Evolutionary conservation across 179 eudicot genomes (phyloP).

Genomic region (Sideroxylon spinosum): DNA sequence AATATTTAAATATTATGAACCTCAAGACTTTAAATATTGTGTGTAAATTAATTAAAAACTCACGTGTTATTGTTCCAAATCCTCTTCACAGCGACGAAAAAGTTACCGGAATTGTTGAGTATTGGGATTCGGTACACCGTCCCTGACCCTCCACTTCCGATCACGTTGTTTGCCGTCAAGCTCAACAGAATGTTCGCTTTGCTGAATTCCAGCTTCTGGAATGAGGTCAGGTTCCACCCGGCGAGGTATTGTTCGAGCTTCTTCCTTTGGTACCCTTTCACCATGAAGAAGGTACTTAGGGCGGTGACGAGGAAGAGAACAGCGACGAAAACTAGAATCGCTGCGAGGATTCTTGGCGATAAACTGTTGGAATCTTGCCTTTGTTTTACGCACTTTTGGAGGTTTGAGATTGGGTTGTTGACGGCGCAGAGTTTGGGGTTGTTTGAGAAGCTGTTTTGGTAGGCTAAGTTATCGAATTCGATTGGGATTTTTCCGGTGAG

Average conservation of each 20-base stretch:
- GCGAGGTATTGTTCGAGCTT: constrained; percentile 32
- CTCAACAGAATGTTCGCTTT: constrained; percentile 45
- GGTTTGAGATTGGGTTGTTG: constrained; percentile 26
- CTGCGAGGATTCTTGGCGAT: constrained; percentile 39
- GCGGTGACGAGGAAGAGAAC: constrained; percentile 17
- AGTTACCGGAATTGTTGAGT: constrained; percentile 27
- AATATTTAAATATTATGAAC: too few species aligned
- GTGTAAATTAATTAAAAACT: too few species aligned
- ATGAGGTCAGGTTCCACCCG: constrained; percentile 70
- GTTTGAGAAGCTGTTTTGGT: constrained; percentile 51
- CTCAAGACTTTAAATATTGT: too few species aligned
- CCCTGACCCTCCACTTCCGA: constrained; percentile 88
- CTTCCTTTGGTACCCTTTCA: constrained; percentile 35
- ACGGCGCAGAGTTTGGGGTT: constrained; percentile 56
- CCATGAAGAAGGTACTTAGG: constrained; percentile 27
- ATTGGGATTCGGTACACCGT: constrained; percentile 51
- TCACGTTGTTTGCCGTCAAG: constrained; percentile 50
- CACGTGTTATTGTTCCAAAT: too few species aligned
- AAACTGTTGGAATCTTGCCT: constrained; percentile 18
- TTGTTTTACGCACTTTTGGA: constrained; percentile 38
- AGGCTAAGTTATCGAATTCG: constrained; percentile 51
- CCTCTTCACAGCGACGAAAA: constrained; percentile 38
- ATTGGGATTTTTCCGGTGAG: constrained; percentile 63
- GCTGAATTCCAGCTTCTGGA: constrained; percentile 62
- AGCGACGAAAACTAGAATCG: constrained; percentile 17